Evolutionary conservation across 257 asterid genomes (phyloP), one percentile per base, ranked within the genome.

Genomic region (Euphrasia confusa): DNA sequence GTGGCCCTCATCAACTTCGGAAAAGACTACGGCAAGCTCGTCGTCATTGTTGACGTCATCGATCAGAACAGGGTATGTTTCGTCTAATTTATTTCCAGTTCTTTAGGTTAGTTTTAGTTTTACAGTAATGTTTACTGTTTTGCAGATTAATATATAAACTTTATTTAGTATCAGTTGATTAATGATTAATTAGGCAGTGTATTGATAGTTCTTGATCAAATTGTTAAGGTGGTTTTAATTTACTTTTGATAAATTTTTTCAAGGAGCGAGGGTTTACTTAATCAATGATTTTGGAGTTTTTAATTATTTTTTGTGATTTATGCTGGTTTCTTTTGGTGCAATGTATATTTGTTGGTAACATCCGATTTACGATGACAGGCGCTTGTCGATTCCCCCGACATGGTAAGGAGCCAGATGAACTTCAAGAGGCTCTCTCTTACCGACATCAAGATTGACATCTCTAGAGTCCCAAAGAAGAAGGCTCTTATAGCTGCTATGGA

Each of bases 1-100:
- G 94, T 85, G 14, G 94, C 81, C 28, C 90, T 85, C 35, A 85
- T 85, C 67, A 85, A 85, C 81, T 85, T 72, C 73, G 94, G 94
- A 0, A 70, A 85, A 68, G 94, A 85, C 47, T 83, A 85, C 58
- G 94, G 94, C 10, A 74, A 66, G 75, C 90, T 83, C 24, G 94
- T 83, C 17, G 90, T 85, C 77, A 85, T 83, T 35, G 87, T 85
- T 21, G 94, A 85, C 63, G 87, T 85, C 44, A 82, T 78, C 56
- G 81, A 80, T 70, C 84, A 78, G 76, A 83, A 83, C 75, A 68
- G 90, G 70, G 90, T 83, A 26, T 10, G 78, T 54, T 1, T 14
- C 21, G 40, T 21, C 18, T 0, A 4, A 28, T 10, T 60, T 26
- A 21, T 45, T 54, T 17, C 18, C 4, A 3, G 33, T 28, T 30